A percentile compares a stretch with the other conserved stretches of the same genome.
These are phyloP conservation scores for Fusarium brevicatenulatum DNA, from an alignment of 2,329 filamentous ascomycete species.

Conservation along the genomic window DNA sequence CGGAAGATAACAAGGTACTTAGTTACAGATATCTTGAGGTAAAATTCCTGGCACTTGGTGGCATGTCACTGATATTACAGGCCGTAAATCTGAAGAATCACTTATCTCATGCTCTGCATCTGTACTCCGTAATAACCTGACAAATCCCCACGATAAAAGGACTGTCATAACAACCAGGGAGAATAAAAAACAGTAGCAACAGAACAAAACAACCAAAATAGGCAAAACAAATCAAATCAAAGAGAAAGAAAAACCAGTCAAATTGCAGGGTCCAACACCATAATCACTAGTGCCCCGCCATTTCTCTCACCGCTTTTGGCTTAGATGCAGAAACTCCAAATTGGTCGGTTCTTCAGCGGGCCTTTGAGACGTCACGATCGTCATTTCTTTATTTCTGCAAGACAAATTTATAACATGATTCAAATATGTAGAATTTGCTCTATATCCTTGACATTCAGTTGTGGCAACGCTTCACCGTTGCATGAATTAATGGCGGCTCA, in stretches of 20 bases:
- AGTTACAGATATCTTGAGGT: not conserved
- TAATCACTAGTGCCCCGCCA: conserved; percentile 22
- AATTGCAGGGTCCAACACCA: conserved; percentile 41
- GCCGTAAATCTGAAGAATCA: not conserved
- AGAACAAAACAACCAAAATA: conserved; percentile 3
- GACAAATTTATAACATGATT: not conserved
- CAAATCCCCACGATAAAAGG: not conserved
- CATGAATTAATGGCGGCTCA: not conserved
- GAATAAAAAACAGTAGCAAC: not conserved
- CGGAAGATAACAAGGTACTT: conserved; percentile 1
- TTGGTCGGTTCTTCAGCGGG: not conserved
- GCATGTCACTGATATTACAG: not conserved
- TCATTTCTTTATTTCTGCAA: not conserved
- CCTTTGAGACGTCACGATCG: not conserved
- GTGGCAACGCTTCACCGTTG: not conserved
- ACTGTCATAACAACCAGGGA: not conserved
- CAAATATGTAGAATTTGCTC: not conserved
- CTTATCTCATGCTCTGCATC: not conserved
- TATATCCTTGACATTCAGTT: too few relatives aligned
- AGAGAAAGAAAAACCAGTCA: conserved; percentile 23
- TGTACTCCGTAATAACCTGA: not conserved
- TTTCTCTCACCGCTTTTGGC: conserved; percentile 37
- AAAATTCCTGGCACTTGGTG: not conserved
- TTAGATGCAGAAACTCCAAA: conserved; percentile 27
- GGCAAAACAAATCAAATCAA: conserved; percentile 17